Base-by-base conservation (phyloP, 2,329 filamentous ascomycete species). In the Hymenoscyphus fraxineus region DNA sequence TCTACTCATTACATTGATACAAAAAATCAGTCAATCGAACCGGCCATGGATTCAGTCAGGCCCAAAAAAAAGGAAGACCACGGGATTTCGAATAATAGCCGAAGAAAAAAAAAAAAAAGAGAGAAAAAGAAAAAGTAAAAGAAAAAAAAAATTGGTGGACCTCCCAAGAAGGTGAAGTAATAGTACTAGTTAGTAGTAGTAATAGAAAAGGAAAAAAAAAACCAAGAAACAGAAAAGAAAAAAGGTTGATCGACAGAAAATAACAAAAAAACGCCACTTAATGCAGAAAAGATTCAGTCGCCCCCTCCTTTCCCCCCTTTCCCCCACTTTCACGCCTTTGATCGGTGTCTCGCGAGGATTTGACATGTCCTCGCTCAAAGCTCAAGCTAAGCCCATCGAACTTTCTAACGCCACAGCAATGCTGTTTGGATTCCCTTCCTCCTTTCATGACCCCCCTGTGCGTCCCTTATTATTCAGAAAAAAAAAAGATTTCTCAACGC, bases 401-500 rank as follows among this genome's bases (percentile, higher is more conserved):
- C 40, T 47, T 60, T 32, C 15, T 54, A 61, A 61, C 59, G 59
- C 59, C 59, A 61, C 27, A 54, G 59, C 59, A 54, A 61, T 61
- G 59, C 59, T 41, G 59, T 61, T 61, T 38, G 59, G 16, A 54
- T 61, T 41, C 22, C 47, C 59, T 12, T 39, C 32, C 59, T 47
- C 58, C 44, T 51, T 55, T 62, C 59, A 39, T 62, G 61, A 64
- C 22, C 47, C 55, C 41, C 40, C 40, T n/a, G 6, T n/a, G 16
- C 41, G 41, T 44, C 41, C 41, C 41, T 54, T 64, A 62, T 64
- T 62, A 64, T 61, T 55, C 59, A 40, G 59, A 22, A 61, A 51
- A 51, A 31, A 19, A 63, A 12, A 55, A 64, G 55, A 59, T 41
- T 56, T 35, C 10, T 32, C 10, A 55, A 54, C 41, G 19, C 13